Evolutionary conservation across 352 stramenopile species (phyloP), one percentile per base, ranked within the genome.

Genomic region (Phytophthora boehmeriae): DNA sequence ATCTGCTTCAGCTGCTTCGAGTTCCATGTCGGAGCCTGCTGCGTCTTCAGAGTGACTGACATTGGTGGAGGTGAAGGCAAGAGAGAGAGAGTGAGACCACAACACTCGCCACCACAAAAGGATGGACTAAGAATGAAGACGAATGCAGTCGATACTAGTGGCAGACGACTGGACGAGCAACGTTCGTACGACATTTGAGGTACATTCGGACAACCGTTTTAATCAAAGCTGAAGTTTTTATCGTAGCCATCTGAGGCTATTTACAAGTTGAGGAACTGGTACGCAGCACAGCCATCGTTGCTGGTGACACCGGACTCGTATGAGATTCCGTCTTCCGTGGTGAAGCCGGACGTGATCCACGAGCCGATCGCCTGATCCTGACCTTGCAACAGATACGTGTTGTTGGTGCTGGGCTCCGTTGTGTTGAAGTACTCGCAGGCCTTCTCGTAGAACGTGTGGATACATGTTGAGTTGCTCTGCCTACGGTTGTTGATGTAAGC

Each of bases 1-100:
- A 93, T 91, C 50, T 87, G 76, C 35, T 80, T 71, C 46, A 93
- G 63, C 58, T 90, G 83, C 44, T 72, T 71, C 50, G 76, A 51
- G 68, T 90, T 87, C 77, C 63, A 73, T 17, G 55, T 17, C 14
- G 38, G 38, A 8, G 8, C 4, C 14, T 39, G 34, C 8, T 39
- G 34, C 4, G 3, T 13, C 34, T 39, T 39, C 38, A 22, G 4
- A 17, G 38, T 22, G 38, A 22, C 9, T 8, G 38, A 9, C 13
- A 4, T 22, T 8, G 38, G 8, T 44, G 3, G 16, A 17, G 14
- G 38, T 6, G 38, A 20, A 16, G 22, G 38, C 4, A 9, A 14
- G 34, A 41, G 34, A 17, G 11, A 41, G 34, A 14, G 34, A 41
- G 34, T 41, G 34, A 41, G 11, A 17, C 34, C 25, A 8, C 25